phyloP scores from a whole-genome alignment of 345 rosid genomes.

The Fremontodendron californicum region DNA sequence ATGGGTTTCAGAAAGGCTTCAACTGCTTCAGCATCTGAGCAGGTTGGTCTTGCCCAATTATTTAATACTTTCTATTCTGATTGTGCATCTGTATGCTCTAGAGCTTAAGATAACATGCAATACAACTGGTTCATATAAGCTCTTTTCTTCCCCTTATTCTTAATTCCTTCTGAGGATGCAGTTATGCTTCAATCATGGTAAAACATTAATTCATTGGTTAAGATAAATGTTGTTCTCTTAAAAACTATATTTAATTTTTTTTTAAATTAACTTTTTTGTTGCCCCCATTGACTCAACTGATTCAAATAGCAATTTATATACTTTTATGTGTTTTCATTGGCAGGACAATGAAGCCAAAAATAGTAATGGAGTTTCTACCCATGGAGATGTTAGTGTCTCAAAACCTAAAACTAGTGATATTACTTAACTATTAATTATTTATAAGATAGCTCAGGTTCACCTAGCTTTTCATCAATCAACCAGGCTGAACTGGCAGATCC shows the following conservation, averaged over 20 bases:
- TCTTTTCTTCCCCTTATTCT: not conserved
- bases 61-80: not conserved
- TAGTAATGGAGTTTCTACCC: slow-evolving; percentile 39
- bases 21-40: slow-evolving; percentile 61
- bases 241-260: not conserved
- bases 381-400: slow-evolving; percentile 56
- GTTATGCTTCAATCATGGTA: not conserved
- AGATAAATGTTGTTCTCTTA: not conserved
- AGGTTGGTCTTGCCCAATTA: slow-evolving; percentile 46
- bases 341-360: slow-evolving; percentile 69
- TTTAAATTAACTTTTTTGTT: not conserved
- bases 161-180: not conserved
- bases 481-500: slow-evolving; percentile 73
- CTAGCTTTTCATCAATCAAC: slow-evolving; percentile 30
- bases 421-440: slow-evolving; percentile 28
- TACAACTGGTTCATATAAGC: not conserved
- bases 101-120: not conserved
- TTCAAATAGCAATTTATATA: not conserved
- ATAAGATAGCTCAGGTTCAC: slow-evolving; percentile 18
- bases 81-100: slow-evolving; percentile 7
- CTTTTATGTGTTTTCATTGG: slow-evolving; percentile 19
- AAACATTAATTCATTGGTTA: not conserved
- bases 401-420: slow-evolving; percentile 26
- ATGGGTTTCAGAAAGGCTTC: slow-evolving; percentile 96
- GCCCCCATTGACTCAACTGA: not conserved